Base-by-base conservation (phyloP, 1,284 basidiomycete species). In the Tilletia horrida region DNA sequence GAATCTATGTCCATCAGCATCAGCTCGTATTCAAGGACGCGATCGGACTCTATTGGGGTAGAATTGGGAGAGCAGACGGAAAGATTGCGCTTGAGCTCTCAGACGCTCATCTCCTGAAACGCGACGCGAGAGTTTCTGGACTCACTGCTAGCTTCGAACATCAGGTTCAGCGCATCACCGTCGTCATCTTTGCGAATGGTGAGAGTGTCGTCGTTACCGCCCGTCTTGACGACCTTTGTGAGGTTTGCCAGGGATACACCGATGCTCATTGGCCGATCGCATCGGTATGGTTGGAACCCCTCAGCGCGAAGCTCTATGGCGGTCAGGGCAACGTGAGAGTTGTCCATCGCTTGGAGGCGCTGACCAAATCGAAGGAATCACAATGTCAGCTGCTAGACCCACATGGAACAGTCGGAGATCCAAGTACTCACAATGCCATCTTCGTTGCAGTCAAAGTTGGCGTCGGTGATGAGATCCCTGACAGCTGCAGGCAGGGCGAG, bases 1-100 rank as follows among this genome's bases (percentile, higher is more conserved):
- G 83, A 72, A 66, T 99, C 95, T 78, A 99, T 99, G 80, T 98
- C 96, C 94, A 99, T 97, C 66, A 98, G 88, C 84, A 97, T 98
- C 89, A 99, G 92, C 79, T 97, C 94, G 84, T 97, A 98, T 82
- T 98, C 93, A 27, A 93, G 93, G 66, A 98, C 90, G 66, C 96
- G 89, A 83, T 97, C 95, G 11, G 90, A 88, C 83, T 90, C 92
- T 95, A 75, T 13, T 4, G 45, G 27, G 25, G n/a, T n/a, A n/a
- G n/a, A n/a, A n/a, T n/a, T n/a, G 43, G 14, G 29, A 21, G 29
- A 48, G 21, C 27, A 35, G 35, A n/a, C 55, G n/a, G 25, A 16
- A 18, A 18, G 45, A 48, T 21, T 55, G n/a, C n/a, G n/a, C n/a
- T n/a, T n/a, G 35, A 23, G n/a, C 1, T 21, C 21, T 61, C 40